These are phyloP conservation scores for Pythium periplocum DNA, from an alignment of 352 stramenopile genomes.

Conservation along the genomic window DNA sequence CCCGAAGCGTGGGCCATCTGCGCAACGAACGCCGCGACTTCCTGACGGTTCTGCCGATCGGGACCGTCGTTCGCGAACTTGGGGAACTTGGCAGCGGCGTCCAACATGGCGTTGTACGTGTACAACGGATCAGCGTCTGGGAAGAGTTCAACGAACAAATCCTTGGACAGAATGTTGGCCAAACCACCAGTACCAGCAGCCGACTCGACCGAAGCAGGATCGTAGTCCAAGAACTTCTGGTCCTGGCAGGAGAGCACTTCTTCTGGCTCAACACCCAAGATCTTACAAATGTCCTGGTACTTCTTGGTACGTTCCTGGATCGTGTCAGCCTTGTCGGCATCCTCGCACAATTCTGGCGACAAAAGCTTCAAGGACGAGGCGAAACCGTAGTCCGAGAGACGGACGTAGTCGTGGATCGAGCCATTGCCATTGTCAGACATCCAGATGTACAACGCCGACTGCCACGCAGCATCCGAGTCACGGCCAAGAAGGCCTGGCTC, in stretches of 20 bases:
- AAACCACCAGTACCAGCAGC: slow-evolving; percentile 8
- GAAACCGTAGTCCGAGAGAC: slow-evolving; percentile 1
- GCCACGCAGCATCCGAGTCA: slow-evolving; percentile 6
- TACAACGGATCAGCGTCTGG: slow-evolving; percentile 17
- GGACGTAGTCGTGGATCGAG: slow-evolving; percentile 4
- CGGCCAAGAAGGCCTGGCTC: not conserved
- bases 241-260: slow-evolving; percentile 4
- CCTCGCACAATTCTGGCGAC: slow-evolving; percentile 2
- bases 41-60: slow-evolving; percentile 8
- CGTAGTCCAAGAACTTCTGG: slow-evolving; percentile 1
- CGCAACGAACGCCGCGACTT: slow-evolving; percentile 18
- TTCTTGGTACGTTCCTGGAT: not conserved
- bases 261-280: slow-evolving; percentile 4
- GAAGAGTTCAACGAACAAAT: slow-evolving; percentile 14
- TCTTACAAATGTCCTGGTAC: not conserved
- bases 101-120: slow-evolving; percentile 11
- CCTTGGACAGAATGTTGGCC: slow-evolving; percentile 10
- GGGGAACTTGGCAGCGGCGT: slow-evolving; percentile 13
- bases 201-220: not conserved
- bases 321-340: not conserved
- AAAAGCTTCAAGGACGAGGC: slow-evolving; percentile 2
- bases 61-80: slow-evolving; percentile 14
- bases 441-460: slow-evolving; percentile 5
- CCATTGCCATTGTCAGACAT: slow-evolving; percentile 5
- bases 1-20: slow-evolving; percentile 15